Conservation (phyloP, 2,329 filamentous ascomycete genomes). For the Helminthosporium solani region DNA sequence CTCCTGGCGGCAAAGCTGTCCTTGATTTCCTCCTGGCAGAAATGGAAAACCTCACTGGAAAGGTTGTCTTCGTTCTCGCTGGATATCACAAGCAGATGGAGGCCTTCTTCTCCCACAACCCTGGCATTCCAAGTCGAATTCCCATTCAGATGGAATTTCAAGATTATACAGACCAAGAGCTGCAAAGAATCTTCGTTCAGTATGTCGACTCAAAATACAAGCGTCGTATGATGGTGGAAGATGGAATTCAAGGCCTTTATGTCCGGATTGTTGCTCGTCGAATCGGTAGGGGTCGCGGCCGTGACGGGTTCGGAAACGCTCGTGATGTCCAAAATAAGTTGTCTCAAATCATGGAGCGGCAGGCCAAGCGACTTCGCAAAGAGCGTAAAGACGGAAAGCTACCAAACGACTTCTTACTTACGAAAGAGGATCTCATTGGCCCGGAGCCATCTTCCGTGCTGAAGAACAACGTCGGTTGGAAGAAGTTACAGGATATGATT, state of each 20-base stretch:
- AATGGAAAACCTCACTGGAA: conserved; percentile 69
- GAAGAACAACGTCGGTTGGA: conserved; percentile 56
- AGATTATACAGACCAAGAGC: conserved; percentile 67
- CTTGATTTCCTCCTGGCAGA: conserved; percentile 72
- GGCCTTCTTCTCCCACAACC: conserved; percentile 71
- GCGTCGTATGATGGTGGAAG: conserved; percentile 60
- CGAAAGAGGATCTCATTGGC: conserved; percentile 69
- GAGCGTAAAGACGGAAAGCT: conserved; percentile 46
- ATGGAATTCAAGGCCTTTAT: conserved; percentile 60
- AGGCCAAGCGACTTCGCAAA: conserved; percentile 56
- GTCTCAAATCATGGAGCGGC: conserved; percentile 56
- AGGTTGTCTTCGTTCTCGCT: conserved; percentile 70
- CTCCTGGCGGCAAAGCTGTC: conserved; percentile 58
- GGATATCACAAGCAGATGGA: conserved; percentile 78
- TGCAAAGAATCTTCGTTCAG: conserved; percentile 60
- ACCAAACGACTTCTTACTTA: conserved; percentile 61
- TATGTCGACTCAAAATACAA: conserved; percentile 58
- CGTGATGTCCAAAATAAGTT: conserved; percentile 65
- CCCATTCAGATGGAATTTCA: conserved; percentile 65
- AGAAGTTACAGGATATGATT: conserved; percentile 57
- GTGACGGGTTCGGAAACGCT: conserved; percentile 72
- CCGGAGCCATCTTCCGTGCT: conserved; percentile 62
- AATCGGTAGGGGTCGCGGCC: conserved; percentile 62
- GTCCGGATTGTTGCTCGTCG: conserved; percentile 63
- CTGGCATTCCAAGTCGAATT: conserved; percentile 68